phyloP scores from a whole-genome alignment of 768 basidiomycete genomes.

The Filobasidium floriforme region DNA sequence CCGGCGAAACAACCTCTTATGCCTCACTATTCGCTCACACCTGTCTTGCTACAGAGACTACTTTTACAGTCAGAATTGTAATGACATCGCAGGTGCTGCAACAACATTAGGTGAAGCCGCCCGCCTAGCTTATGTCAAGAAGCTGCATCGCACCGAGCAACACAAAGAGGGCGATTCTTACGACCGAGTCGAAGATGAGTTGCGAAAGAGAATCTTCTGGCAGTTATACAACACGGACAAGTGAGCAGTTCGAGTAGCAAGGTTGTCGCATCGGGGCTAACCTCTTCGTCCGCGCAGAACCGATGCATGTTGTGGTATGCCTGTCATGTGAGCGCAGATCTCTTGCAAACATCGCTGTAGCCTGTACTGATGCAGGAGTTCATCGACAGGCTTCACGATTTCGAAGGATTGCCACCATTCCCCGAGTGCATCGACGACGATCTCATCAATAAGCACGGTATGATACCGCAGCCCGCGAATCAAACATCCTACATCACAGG shows the following conservation, averaged over 20 bases:
- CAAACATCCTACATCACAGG: slow-evolving; percentile 31
- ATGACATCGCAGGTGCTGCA: not conserved
- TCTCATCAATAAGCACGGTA: slow-evolving; percentile 26
- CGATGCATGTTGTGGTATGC: slow-evolving; percentile 27
- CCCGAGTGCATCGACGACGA: slow-evolving; percentile 35
- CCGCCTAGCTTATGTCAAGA: slow-evolving; percentile 4
- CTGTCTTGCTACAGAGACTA: not conserved
- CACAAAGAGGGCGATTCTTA: not conserved
- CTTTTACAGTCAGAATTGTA: not conserved
- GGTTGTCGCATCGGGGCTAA: not conserved
- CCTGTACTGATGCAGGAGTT: too few relatives aligned
- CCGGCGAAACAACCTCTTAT: not conserved
- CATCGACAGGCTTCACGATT: slow-evolving; percentile 19
- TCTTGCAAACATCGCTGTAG: too few relatives aligned
- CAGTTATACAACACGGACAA: slow-evolving; percentile 34
- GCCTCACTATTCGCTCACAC: not conserved
- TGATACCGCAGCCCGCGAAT: slow-evolving; percentile 22
- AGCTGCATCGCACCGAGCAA: not conserved
- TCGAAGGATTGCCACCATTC: slow-evolving; percentile 28
- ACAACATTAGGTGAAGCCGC: not conserved
- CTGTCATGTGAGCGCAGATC: slow-evolving; percentile 7
- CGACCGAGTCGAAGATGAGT: slow-evolving; percentile 3
- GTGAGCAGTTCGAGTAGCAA: slow-evolving; percentile 18
- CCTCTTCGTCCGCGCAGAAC: slow-evolving; percentile 22
- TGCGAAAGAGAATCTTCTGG: slow-evolving; percentile 31